Percentiles rank a stretch among this genome's conserved stretches.
phyloP scores from a whole-genome alignment of 306 rosid genomes.

The Chamaecrista fasciculata region DNA sequence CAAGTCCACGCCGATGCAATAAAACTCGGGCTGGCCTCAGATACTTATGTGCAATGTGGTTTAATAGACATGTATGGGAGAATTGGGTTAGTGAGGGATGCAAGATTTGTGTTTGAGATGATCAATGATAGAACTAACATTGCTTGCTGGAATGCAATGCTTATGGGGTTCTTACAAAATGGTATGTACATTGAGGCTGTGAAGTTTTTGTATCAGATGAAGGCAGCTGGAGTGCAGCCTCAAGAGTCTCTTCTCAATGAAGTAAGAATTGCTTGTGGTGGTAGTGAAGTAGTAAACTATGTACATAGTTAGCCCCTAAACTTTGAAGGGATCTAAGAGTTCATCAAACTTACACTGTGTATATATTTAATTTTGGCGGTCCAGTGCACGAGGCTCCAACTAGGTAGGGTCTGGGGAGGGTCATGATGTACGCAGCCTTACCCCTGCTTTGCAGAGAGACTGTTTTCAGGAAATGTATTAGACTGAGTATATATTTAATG shows the following conservation, averaged over 20 bases:
- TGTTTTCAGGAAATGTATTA: no score
- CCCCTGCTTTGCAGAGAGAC: no score
- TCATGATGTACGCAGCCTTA: no score
- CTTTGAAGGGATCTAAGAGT: neutral
- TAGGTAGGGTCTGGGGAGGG: no score
- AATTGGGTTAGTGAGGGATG: conserved; percentile 44
- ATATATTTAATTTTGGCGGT: no score
- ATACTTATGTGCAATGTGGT: conserved; percentile 49
- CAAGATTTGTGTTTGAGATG: conserved; percentile 45
- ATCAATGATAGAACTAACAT: conserved; percentile 27
- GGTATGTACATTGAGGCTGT: conserved; percentile 51
- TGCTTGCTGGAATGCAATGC: conserved; percentile 71
- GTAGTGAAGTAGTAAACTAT: conserved; percentile 19
- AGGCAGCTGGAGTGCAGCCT: conserved; percentile 43
- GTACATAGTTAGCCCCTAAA: conserved; percentile 14
- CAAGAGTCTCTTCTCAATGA: conserved; percentile 50
- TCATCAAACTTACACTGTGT: neutral
- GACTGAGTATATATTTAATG: no score
- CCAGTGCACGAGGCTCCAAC: no score
- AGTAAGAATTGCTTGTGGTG: conserved; percentile 50
- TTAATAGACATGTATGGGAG: conserved; percentile 64
- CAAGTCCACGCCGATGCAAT: conserved; percentile 58
- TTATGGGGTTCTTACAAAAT: conserved; percentile 42
- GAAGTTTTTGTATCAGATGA: conserved; percentile 58
- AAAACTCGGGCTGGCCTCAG: conserved; percentile 46